phyloP scores from a whole-genome alignment of 208 protist genomes.

The Leishmania guyanensis region DNA sequence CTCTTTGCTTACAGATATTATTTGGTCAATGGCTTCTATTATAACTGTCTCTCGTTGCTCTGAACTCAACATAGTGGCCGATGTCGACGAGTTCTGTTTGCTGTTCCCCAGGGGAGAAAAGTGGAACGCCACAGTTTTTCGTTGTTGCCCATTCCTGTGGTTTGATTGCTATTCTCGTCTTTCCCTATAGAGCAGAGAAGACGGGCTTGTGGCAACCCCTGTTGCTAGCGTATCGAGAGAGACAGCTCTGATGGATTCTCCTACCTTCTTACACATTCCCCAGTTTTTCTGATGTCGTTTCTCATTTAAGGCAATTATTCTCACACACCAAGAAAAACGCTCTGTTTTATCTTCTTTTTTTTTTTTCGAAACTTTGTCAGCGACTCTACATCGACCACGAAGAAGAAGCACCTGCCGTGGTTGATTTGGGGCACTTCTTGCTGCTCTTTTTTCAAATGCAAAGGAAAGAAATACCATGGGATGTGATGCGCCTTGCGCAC shows the following conservation, averaged over 20 bases:
- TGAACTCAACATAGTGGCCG: not conserved
- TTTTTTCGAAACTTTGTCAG: not conserved
- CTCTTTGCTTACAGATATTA: not conserved
- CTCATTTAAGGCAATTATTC: not conserved
- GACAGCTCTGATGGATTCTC: not conserved
- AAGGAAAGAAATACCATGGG: not conserved
- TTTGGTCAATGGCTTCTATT: not conserved
- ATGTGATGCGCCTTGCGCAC: not conserved
- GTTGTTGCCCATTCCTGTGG: not conserved
- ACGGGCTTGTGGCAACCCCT: not conserved
- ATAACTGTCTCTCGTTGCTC: not conserved
- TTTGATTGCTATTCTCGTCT: not conserved
- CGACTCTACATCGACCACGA: not conserved
- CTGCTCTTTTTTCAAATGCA: not conserved
- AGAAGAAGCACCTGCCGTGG: not conserved
- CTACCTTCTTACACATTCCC: not conserved
- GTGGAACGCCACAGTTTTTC: not conserved
- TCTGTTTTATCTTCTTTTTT: not conserved
- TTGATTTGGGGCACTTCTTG: not conserved
- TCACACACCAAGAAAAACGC: not conserved
- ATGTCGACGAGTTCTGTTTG: not conserved
- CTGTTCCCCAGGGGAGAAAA: not conserved
- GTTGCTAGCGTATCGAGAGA: not conserved
- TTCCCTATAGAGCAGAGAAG: not conserved
- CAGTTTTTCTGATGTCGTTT: not conserved